A percentile compares a stretch with the other conserved stretches of the same genome.
phyloP scores from a whole-genome alignment of 2,329 filamentous ascomycete genomes.

The Lithohypha guttulata region DNA sequence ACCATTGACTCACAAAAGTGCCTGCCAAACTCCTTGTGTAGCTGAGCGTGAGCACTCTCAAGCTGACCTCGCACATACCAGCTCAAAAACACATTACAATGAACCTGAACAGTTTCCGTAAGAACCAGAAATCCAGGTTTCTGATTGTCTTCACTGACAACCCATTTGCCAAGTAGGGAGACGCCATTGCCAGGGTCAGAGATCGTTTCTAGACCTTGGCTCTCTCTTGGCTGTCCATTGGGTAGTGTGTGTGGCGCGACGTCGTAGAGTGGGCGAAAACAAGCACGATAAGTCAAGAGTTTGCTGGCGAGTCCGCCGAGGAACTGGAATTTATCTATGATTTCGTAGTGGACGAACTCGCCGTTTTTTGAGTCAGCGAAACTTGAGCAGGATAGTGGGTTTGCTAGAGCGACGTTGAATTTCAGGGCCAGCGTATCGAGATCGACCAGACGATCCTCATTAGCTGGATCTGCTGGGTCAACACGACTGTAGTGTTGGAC shows the following conservation, averaged over 20 bases:
- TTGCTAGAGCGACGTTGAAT: constrained; percentile 1
- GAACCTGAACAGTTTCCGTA: constrained; percentile 6
- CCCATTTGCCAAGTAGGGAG: constrained; percentile 1
- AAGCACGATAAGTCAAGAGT: constrained; percentile 9
- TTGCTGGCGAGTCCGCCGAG: constrained; percentile 13
- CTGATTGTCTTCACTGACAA: constrained; percentile 2
- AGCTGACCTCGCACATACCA: constrained; percentile 6
- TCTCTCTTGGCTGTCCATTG: constrained; percentile 12
- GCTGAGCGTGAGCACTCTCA: neutral
- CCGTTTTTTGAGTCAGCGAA: constrained; percentile 2
- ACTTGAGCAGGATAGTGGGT: neutral
- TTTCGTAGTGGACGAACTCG: constrained; percentile 18
- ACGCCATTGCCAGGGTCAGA: constrained; percentile 20
- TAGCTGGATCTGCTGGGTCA: neutral
- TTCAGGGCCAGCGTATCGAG: constrained; percentile 5
- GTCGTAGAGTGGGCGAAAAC: constrained; percentile 7
- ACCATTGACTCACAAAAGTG: constrained; percentile 5
- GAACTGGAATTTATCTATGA: constrained; percentile 18
- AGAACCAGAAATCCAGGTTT: constrained; percentile 6
- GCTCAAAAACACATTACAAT: constrained; percentile 7
- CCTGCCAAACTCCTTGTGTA: constrained; percentile 7
- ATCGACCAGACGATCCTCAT: constrained; percentile 11
- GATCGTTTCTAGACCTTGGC: constrained; percentile 17
- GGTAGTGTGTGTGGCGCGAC: constrained; percentile 1
- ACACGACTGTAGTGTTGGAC: constrained; percentile 14